A percentile compares a stretch with the other conserved stretches of the same genome.
Conservation (phyloP, 331 rosid genomes). For the Phaseolus coccineus region DNA sequence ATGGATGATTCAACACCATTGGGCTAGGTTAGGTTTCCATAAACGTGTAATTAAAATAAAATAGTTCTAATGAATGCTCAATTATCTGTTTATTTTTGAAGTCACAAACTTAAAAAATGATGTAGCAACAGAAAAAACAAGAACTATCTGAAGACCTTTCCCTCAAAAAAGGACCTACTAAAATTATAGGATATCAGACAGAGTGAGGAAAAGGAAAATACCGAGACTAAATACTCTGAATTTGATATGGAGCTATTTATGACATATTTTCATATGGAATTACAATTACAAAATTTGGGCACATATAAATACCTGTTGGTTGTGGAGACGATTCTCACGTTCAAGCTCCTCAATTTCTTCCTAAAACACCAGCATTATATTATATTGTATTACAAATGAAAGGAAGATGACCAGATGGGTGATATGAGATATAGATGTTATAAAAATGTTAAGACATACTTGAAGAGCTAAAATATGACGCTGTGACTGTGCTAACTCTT, state of each 20-base stretch:
- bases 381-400: constrained; percentile 37
- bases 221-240: neutral
- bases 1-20: neutral
- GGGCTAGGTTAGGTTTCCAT: neutral
- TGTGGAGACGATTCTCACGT: constrained; percentile 91
- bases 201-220: neutral
- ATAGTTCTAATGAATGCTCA: constrained; percentile 2
- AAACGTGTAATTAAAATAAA: constrained; percentile 12
- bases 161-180: neutral
- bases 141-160: constrained; percentile 26
- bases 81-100: constrained; percentile 8
- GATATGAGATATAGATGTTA: constrained; percentile 17
- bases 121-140: constrained; percentile 8
- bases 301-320: constrained; percentile 77
- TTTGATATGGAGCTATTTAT: constrained; percentile 3
- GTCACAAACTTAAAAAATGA: neutral
- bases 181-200: neutral
- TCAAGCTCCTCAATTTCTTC: constrained; percentile 99
- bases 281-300: constrained; percentile 30
- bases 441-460: constrained; percentile 56
- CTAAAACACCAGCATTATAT: constrained; percentile 56
- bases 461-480: constrained; percentile 98
- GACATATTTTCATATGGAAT: constrained; percentile 27
- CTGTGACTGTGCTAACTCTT: constrained; percentile 92
- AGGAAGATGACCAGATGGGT: neutral